phyloP scores from a whole-genome alignment of 106 monocot species.

The Xerophyta viscosa region DNA sequence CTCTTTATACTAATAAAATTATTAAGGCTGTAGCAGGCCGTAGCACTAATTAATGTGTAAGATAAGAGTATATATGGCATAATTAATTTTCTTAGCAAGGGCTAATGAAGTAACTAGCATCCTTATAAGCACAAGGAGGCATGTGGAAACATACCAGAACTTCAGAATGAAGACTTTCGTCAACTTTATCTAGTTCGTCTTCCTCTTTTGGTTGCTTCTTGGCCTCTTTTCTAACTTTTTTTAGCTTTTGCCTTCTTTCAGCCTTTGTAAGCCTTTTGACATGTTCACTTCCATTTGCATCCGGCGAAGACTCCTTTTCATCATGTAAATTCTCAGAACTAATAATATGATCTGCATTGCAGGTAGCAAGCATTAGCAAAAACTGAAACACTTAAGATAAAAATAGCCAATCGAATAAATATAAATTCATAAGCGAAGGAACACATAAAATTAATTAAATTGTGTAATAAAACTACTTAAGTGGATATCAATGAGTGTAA shows the following conservation, averaged over 20 bases:
- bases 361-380: not conserved
- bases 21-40: no score
- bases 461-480: no score
- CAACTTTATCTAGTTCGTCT: constrained; percentile 11
- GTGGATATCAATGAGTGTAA: no score
- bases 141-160: constrained; percentile 59
- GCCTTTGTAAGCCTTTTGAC: constrained; percentile 62
- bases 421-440: no score
- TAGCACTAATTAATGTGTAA: no score
- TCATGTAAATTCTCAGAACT: constrained; percentile 17
- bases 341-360: constrained; percentile 32
- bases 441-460: no score
- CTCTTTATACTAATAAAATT: no score
- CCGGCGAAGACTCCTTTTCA: constrained; percentile 20
- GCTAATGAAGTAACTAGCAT: no score
- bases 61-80: no score
- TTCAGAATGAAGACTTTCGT: constrained; percentile 51
- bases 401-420: no score
- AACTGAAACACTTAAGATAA: not conserved
- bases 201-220: constrained; percentile 59
- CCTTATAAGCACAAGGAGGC: not conserved
- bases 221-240: constrained; percentile 72
- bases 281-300: constrained; percentile 13
- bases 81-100: no score
- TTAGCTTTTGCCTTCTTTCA: constrained; percentile 65